Base-by-base conservation (phyloP, 2,329 filamentous ascomycete species). In the Didymella pinodella region DNA sequence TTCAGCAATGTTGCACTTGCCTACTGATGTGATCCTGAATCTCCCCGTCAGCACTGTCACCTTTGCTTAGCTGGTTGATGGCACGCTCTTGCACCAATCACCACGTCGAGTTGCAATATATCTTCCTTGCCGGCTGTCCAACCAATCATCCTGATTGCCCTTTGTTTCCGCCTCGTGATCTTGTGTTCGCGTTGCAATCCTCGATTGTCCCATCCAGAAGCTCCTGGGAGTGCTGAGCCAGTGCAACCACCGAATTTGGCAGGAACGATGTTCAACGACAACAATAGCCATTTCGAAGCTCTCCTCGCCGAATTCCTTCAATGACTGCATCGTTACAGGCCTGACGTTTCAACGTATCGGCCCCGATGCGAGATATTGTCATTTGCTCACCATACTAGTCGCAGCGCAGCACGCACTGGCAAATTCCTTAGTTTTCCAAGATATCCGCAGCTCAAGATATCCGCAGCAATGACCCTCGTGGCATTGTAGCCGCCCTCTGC, bases 1-100 rank as follows among this genome's bases (percentile, higher is more conserved):
- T 64, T 62, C 26, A 18, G 53, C 7, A 11, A 26, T 7, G 11
- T 46, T 38, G 10, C 11, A 28, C 10, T 22, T 41, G 20, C 25
- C 11, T 41, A 11, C 8, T 41, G 36, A 20, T 10, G 36, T 20
- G n/a, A 40, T 20, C 7, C 1, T 7, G 16, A 7, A 7, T 16
- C 16, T 36, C 8, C 3, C 32, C 5, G 28, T 18, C 32, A n/a
- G 4, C 16, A n/a, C 32, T 36, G 32, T 18, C 32, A 1, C 14
- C 14, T 16, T 18, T n/a, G 32, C 7, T 11, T n/a, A 36, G 32
- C 16, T 36, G 16, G 7, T 16, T 7, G 1, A 14, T 16, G 14
- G 14, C 32, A 34, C 16, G 6, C 14, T n/a, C 14, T n/a, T 5
- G 32, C 32, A 7, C 14, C 32, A n/a, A 11, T 32, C 31, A 4